Evolutionary conservation across 768 basidiomycete species (phyloP).

Genomic region (Tulasnella sp.): DNA sequence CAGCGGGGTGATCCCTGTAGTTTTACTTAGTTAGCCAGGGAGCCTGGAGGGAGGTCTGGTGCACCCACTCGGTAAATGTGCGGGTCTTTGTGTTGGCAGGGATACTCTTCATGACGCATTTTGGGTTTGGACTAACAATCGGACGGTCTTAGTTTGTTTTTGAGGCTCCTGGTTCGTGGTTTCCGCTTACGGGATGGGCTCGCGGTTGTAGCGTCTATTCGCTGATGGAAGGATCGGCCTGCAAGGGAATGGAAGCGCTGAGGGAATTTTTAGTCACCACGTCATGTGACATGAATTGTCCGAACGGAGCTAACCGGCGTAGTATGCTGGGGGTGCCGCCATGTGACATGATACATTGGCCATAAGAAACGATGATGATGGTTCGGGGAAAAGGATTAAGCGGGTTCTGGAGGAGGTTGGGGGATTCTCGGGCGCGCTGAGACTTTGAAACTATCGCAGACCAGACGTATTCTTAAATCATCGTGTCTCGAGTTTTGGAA

Average conservation of each 20-base stretch:
- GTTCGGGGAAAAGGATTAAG: no score
- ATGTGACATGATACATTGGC: no score
- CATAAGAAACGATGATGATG: no score
- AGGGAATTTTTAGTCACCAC: neutral
- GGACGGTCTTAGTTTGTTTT: neutral
- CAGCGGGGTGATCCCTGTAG: neutral
- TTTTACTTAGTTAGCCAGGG: neutral
- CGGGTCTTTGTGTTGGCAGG: neutral
- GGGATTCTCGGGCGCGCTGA: no score
- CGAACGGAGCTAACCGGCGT: neutral
- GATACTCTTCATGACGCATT: neutral
- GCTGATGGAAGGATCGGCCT: neutral
- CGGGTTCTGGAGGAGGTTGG: no score
- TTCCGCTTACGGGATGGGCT: neutral
- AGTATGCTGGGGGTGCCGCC: no score
- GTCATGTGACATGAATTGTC: neutral
- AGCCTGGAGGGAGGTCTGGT: neutral
- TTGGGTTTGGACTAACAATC: neutral
- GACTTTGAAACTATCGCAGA: no score
- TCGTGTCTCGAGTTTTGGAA: no score
- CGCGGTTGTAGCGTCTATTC: neutral
- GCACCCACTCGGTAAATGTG: neutral
- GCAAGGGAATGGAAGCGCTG: neutral
- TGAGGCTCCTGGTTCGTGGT: neutral
- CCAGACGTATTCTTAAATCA: no score